A percentile compares a stretch with the other conserved stretches of the same genome.
These are phyloP conservation scores for Aspergillus sp. DNA, from an alignment of 2,329 filamentous ascomycete genomes.

Conservation along the genomic window DNA sequence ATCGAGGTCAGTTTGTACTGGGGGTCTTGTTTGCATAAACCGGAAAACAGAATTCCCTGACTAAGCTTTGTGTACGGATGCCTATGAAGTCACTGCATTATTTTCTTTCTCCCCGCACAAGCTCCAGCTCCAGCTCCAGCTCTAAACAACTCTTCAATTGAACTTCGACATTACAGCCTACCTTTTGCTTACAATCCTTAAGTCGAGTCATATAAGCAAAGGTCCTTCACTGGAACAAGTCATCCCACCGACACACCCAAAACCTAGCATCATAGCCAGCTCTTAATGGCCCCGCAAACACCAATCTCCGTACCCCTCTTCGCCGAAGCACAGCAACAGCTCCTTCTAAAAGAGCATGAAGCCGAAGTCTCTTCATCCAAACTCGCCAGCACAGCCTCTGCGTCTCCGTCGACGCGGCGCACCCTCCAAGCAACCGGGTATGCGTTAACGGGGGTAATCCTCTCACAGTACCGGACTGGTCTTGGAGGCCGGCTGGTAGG, in stretches of 20 bases:
- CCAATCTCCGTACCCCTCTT: constrained; percentile 41
- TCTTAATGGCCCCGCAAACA: constrained; percentile 5
- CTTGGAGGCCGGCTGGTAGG: constrained; percentile 88
- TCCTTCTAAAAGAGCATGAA: constrained; percentile 45
- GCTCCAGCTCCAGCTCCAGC: background rate
- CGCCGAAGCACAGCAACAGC: constrained; percentile 42
- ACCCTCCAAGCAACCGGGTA: constrained; percentile 44
- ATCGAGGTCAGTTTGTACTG: background rate
- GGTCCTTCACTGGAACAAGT: too few relatives aligned
- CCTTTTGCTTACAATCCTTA: background rate
- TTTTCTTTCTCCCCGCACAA: constrained; percentile 3
- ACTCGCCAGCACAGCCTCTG: constrained; percentile 40
- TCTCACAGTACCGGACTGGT: constrained; percentile 78
- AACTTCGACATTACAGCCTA: background rate
- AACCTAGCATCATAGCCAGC: background rate
- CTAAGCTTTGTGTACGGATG: constrained; percentile 1
- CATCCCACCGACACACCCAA: too few relatives aligned
- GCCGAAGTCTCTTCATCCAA: constrained; percentile 45
- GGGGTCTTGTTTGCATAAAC: background rate
- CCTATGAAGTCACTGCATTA: constrained; percentile 5
- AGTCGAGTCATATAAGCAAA: too few relatives aligned
- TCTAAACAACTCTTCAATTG: background rate
- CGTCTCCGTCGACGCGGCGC: constrained; percentile 43
- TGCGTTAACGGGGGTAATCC: constrained; percentile 54
- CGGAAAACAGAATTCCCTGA: background rate